Evolutionary conservation across 2,329 filamentous ascomycete species (phyloP).

Genomic region (Cyclaneusma minus): DNA sequence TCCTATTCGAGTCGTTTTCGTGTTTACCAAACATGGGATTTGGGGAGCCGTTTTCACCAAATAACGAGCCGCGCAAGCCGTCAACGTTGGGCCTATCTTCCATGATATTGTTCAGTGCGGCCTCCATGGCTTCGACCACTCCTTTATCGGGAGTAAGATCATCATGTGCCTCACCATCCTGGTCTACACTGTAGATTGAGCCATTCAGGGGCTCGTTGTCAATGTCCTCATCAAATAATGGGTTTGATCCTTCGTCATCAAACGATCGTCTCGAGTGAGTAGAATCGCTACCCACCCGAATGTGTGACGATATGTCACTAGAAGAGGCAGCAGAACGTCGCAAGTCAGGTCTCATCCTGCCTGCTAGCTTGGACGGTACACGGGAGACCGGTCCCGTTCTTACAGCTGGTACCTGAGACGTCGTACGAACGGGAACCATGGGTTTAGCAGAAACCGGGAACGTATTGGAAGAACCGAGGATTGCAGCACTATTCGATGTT

Average conservation of each 20-base stretch:
- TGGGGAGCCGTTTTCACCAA: slow-evolving; percentile 37
- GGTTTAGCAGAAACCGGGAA: slow-evolving; percentile 6
- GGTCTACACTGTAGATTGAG: slow-evolving; percentile 68
- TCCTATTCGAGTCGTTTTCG: slow-evolving; percentile 45
- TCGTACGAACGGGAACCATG: slow-evolving; percentile 8
- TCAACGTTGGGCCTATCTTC: slow-evolving; percentile 58
- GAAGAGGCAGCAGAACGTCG: slow-evolving; percentile 44
- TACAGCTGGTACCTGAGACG: slow-evolving; percentile 20
- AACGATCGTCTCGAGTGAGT: slow-evolving; percentile 45
- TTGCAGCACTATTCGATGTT: slow-evolving; percentile 25
- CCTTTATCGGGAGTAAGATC: slow-evolving; percentile 50
- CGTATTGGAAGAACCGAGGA: slow-evolving; percentile 2
- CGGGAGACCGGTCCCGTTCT: slow-evolving; percentile 28
- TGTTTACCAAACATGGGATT: slow-evolving; percentile 31
- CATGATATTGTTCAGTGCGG: slow-evolving; percentile 83
- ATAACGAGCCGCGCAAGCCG: slow-evolving; percentile 50
- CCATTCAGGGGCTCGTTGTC: slow-evolving; percentile 54
- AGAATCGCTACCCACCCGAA: slow-evolving; percentile 12
- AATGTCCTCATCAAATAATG: slow-evolving; percentile 69
- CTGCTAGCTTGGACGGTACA: slow-evolving; percentile 28
- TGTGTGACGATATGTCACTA: slow-evolving; percentile 36
- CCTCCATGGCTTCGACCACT: slow-evolving; percentile 85
- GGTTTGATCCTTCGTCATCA: slow-evolving; percentile 42
- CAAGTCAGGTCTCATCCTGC: slow-evolving; percentile 33
- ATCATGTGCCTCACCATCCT: slow-evolving; percentile 42